These are phyloP conservation scores for Arxiozyma bovina DNA, from an alignment of 1,139 yeast species.

Conservation along the genomic window DNA sequence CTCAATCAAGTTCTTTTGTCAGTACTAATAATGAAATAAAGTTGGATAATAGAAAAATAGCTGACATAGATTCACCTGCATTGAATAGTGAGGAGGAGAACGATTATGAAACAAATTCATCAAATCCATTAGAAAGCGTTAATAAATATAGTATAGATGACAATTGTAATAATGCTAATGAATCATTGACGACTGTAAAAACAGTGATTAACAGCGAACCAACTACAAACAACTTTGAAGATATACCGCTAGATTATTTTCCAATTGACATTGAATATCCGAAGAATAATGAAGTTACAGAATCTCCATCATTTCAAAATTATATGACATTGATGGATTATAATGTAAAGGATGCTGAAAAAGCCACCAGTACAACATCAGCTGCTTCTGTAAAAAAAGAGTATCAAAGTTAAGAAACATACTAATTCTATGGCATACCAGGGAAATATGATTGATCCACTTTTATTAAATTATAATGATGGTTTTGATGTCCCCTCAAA, in stretches of 20 bases:
- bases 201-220: background rate
- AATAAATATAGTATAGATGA: background rate
- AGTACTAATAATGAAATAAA: background rate
- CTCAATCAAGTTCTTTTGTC: background rate
- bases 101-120: background rate
- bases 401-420: background rate
- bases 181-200: background rate
- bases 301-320: background rate
- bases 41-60: background rate
- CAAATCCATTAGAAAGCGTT: background rate
- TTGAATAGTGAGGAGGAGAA: background rate
- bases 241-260: constrained; percentile 62
- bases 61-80: background rate
- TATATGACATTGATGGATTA: background rate
- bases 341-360: background rate
- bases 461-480: background rate
- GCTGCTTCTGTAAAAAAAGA: background rate
- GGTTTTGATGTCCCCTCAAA: background rate
- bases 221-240: constrained; percentile 33
- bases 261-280: constrained; percentile 32
- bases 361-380: background rate
- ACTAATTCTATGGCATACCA: background rate
- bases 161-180: background rate
- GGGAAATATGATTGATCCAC: background rate
- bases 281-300: background rate